Base-by-base conservation (phyloP, 805 yeast species). In the Nakazawaea holstii region DNA sequence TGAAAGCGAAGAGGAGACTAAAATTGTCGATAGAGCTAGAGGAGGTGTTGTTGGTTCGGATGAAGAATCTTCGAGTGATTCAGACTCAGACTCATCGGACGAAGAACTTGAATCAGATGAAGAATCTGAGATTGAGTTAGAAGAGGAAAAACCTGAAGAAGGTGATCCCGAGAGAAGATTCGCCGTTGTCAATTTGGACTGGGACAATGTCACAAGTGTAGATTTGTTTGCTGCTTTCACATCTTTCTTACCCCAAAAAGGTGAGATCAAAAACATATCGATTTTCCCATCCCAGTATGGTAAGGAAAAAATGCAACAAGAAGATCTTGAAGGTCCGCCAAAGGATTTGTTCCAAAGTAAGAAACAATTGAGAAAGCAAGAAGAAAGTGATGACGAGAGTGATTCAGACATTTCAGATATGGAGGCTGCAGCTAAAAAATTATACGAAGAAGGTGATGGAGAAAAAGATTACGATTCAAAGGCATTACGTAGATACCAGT, bases 161-260 rank as follows among this genome's bases (percentile, higher is more conserved):
- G 95, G 96, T 40, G 97, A 92, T 2, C 95, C 96, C 29, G 74
- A 95, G 1, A 70, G 69, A 31, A 71, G 87, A 6, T 72, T 94
- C 59, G 99, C 99, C 0, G 96, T 84, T 1, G 98, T 94, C 29
- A 94, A 94, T 59, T 72, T 94, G 77, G 99, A 94, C 61, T 94
- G 99, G 99, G 99, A 94, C 57, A 87, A 94, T 59, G 75, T 94
- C n/a, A 77, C 80, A 40, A 86, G 98, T 0, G 79, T 79, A 4
- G 98, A 94, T 61, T 69, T 92, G 53, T 79, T 87, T 84, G 95
- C 95, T 4, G 84, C 98, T 0, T 89, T 92, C 57, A 69, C 82
- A 7, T 80, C 95, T 47, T 94, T 92, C 67, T 82, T 87, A 20
- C 96, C 96, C 15, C 66, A 79, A 20, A 82, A 77, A 32, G 95